Percentiles rank a stretch among this genome's conserved stretches.
Conservation (phyloP, 352 stramenopile species). For the Aphanomyces cochlioides region DNA sequence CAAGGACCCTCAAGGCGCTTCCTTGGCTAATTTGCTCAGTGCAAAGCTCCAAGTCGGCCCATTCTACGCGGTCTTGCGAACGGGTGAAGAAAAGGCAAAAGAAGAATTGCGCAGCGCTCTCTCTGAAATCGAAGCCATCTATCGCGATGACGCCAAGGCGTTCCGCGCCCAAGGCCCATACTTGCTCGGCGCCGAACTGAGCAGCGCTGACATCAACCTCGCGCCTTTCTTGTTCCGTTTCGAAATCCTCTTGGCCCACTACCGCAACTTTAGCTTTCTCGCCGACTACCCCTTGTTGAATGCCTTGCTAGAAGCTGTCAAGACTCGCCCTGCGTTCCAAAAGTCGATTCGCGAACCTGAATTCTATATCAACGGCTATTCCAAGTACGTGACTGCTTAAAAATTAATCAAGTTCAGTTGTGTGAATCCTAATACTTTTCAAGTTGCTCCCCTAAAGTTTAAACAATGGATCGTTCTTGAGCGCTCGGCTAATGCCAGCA, state of each 20-base stretch:
- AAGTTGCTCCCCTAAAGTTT: too few species aligned
- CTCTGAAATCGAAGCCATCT: slow-evolving; percentile 12
- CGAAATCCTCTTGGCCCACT: slow-evolving; percentile 17
- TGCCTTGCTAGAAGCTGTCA: background rate
- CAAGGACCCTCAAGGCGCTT: background rate
- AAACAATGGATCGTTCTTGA: too few species aligned
- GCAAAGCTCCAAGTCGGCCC: slow-evolving; percentile 12
- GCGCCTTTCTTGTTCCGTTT: slow-evolving; percentile 22
- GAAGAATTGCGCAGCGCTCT: slow-evolving; percentile 1
- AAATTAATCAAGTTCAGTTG: too few species aligned
- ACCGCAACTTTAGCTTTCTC: background rate
- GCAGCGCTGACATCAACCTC: slow-evolving; percentile 21
- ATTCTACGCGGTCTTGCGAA: slow-evolving; percentile 16
- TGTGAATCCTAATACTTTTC: too few species aligned
- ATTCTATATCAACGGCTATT: slow-evolving; percentile 8
- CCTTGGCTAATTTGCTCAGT: background rate
- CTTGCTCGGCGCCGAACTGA: background rate
- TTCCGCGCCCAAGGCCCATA: slow-evolving; percentile 18
- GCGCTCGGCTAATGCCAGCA: too few species aligned
- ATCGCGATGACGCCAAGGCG: slow-evolving; percentile 5
- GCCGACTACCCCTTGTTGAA: slow-evolving; percentile 5
- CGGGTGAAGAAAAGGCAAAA: slow-evolving; percentile 7
- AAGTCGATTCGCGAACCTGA: background rate
- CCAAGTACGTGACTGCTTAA: background rate
- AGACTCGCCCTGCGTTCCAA: slow-evolving; percentile 1